These are phyloP conservation scores for Trichaptum fuscoviolaceum DNA, from an alignment of 768 basidiomycete genomes.

Conservation along the genomic window DNA sequence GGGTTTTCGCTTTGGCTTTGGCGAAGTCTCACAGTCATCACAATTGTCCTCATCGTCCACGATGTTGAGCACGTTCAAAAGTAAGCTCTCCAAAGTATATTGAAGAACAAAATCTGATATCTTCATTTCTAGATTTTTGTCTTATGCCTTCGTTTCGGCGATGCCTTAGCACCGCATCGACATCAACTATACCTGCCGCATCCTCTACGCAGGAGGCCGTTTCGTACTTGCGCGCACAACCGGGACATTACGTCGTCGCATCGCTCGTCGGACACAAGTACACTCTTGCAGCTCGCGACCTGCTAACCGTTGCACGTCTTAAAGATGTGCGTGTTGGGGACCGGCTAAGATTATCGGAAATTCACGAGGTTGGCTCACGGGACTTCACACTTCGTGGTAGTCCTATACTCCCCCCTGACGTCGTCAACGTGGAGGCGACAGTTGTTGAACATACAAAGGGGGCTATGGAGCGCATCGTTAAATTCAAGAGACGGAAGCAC, in stretches of 20 bases:
- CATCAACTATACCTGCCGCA: constrained; percentile 5
- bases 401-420: constrained; percentile 58
- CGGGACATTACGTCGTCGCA: constrained; percentile 88
- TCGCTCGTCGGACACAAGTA: constrained; percentile 84
- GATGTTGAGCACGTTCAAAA: constrained; percentile 23
- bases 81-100: background rate
- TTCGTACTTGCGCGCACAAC: constrained; percentile 68
- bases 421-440: constrained; percentile 76
- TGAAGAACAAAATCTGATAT: too few species aligned
- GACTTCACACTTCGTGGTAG: constrained; percentile 88
- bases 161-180: background rate
- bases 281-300: constrained; percentile 83
- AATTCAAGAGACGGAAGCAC: constrained; percentile 98
- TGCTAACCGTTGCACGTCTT: constrained; percentile 90
- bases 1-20: background rate
- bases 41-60: constrained; percentile 8
- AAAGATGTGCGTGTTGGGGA: constrained; percentile 85
- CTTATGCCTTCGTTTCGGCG: background rate
- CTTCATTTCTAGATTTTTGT: background rate
- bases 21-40: background rate
- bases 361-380: constrained; percentile 92
- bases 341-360: constrained; percentile 71
- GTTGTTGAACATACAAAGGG: constrained; percentile 99
- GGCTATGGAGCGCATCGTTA: constrained; percentile 84
- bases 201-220: constrained; percentile 28